Evolutionary conservation across 2,329 filamentous ascomycete genomes (phyloP).

Genomic region (Talaromyces pinophilus): DNA sequence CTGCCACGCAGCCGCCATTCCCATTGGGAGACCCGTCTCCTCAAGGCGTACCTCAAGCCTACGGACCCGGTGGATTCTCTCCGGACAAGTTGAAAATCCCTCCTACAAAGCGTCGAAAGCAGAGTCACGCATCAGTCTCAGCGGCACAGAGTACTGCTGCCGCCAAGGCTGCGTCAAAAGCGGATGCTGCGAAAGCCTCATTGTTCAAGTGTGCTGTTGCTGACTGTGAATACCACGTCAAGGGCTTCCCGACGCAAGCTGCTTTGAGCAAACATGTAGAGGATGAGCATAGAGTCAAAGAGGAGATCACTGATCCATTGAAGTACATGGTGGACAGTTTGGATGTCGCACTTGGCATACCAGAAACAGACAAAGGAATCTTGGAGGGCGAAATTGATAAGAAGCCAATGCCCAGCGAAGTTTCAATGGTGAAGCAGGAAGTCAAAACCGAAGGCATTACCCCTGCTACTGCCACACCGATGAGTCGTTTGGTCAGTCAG

Average conservation of each 20-base stretch:
- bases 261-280: slow-evolving; percentile 58
- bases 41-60: slow-evolving; percentile 59
- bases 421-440: slow-evolving; percentile 30
- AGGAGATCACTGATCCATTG: slow-evolving; percentile 55
- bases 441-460: slow-evolving; percentile 32
- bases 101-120: slow-evolving; percentile 58
- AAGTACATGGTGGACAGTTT: slow-evolving; percentile 58
- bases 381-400: slow-evolving; percentile 27
- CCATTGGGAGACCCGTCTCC: slow-evolving; percentile 54
- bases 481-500: slow-evolving; percentile 38
- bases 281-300: slow-evolving; percentile 54
- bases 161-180: slow-evolving; percentile 26
- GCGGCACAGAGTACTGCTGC: slow-evolving; percentile 27
- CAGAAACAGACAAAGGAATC: slow-evolving; percentile 44
- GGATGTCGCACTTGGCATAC: slow-evolving; percentile 49
- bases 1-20: slow-evolving; percentile 56
- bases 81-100: slow-evolving; percentile 61
- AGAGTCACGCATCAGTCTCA: slow-evolving; percentile 45
- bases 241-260: slow-evolving; percentile 57
- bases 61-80: slow-evolving; percentile 54
- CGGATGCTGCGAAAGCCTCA: slow-evolving; percentile 27
- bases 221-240: slow-evolving; percentile 55
- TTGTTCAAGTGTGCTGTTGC: slow-evolving; percentile 56
- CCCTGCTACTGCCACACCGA: slow-evolving; percentile 35
- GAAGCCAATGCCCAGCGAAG: background rate